A percentile compares a stretch with the other conserved stretches of the same genome.
phyloP scores from a whole-genome alignment of 495 filamentous ascomycete genomes.

The Podospora appendiculata region DNA sequence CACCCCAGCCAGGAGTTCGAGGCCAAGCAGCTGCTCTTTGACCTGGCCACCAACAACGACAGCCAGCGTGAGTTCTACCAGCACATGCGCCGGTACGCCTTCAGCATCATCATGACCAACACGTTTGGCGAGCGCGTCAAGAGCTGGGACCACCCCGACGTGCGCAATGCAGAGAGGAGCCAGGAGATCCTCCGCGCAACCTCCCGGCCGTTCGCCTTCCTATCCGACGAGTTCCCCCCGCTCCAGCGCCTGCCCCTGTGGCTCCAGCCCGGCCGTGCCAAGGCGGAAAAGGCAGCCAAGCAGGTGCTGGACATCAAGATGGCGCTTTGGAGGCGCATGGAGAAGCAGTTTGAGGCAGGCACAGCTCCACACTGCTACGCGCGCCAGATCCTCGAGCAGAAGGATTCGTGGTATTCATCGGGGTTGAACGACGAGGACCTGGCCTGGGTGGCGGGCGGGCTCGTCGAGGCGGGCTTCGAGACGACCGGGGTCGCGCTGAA shows the following conservation, averaged over 20 bases:
- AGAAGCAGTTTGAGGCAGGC: not conserved
- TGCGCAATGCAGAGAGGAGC: not conserved
- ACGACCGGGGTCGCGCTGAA: not conserved
- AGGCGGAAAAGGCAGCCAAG: not conserved
- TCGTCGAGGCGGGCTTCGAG: not conserved
- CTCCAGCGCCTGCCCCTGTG: not conserved
- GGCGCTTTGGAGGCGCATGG: not conserved
- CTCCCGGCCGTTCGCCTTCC: not conserved
- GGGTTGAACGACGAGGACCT: not conserved
- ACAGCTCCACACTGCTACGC: not conserved
- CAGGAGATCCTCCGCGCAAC: not conserved
- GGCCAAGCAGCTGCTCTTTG: not conserved
- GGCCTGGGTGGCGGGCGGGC: not conserved
- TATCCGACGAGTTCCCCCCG: not conserved
- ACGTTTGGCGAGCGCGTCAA: not conserved
- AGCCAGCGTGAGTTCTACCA: not conserved
- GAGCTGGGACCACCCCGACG: not conserved
- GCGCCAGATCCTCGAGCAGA: not conserved
- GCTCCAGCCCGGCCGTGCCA: not conserved
- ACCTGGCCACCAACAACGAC: not conserved
- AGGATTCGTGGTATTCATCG: not conserved
- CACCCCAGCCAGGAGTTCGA: not conserved
- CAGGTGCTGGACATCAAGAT: not conserved
- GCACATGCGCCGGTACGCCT: not conserved
- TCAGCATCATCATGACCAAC: not conserved